Evolutionary conservation across 352 stramenopile genomes (phyloP).

Genomic region (Aphanomyces cochlioides): DNA sequence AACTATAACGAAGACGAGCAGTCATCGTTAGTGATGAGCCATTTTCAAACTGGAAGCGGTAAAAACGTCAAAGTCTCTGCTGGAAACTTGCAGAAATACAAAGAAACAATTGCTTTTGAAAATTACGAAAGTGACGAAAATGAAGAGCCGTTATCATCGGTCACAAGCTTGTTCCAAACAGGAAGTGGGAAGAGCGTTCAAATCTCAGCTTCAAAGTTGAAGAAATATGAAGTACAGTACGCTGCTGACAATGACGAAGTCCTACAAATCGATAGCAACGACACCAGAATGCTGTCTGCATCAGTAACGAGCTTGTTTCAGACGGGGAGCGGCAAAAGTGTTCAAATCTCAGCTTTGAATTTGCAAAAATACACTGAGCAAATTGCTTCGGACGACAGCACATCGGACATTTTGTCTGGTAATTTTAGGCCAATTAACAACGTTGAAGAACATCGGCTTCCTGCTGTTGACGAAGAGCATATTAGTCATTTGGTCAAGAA

Average conservation of each 20-base stretch:
- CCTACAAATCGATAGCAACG: not conserved
- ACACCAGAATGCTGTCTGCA: not conserved
- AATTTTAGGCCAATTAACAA: too few relatives aligned
- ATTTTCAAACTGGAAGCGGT: too few relatives aligned
- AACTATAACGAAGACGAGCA: too few relatives aligned
- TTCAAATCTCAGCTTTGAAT: slow-evolving; percentile 1
- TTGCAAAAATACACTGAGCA: slow-evolving; percentile 4
- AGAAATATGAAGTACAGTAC: not conserved
- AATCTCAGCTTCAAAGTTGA: not conserved
- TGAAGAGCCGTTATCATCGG: not conserved
- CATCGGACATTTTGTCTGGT: too few relatives aligned
- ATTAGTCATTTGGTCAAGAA: too few relatives aligned
- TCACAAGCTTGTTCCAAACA: slow-evolving; percentile 6
- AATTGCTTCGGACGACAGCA: not conserved
- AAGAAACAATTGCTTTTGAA: too few relatives aligned
- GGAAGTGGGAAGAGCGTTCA: not conserved
- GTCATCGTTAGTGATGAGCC: too few relatives aligned
- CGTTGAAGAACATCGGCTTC: too few relatives aligned
- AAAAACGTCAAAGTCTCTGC: too few relatives aligned
- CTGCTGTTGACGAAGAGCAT: too few relatives aligned
- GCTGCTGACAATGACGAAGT: not conserved
- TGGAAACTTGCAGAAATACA: too few relatives aligned
- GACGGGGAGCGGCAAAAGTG: not conserved
- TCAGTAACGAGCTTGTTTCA: slow-evolving; percentile 19
- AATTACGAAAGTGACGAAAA: too few relatives aligned